A percentile compares a stretch with the other conserved stretches of the same genome.
phyloP scores from a whole-genome alignment of 148 eudicot genomes.

The Heliosperma pusillum region DNA sequence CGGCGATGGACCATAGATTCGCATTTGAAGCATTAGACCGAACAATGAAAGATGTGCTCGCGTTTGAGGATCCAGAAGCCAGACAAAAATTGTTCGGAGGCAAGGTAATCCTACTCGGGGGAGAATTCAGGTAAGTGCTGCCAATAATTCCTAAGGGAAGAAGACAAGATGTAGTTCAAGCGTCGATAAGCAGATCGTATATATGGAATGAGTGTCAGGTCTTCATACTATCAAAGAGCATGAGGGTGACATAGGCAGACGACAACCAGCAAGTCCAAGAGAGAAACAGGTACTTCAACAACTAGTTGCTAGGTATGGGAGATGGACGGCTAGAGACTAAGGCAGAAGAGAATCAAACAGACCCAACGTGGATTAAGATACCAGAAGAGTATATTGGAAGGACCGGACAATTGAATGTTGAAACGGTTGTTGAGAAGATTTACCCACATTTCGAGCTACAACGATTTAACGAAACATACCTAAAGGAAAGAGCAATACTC shows the following conservation, averaged over 20 bases:
- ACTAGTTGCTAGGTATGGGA: constrained; percentile 15
- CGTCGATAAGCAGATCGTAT: background rate
- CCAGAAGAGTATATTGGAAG: background rate
- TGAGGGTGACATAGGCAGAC: background rate
- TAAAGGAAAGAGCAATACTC: background rate
- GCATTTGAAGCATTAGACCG: constrained; percentile 19
- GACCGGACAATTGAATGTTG: background rate
- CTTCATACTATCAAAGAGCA: background rate
- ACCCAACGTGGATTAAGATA: constrained; percentile 8
- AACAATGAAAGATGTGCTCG: constrained; percentile 10
- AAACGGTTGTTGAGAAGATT: background rate
- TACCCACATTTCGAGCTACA: background rate
- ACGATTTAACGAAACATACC: background rate
- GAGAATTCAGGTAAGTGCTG: constrained; percentile 14
- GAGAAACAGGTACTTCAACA: background rate
- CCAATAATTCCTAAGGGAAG: constrained; percentile 11
- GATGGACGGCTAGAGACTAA: constrained; percentile 6
- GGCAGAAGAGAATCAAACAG: background rate
- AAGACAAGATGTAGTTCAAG: background rate
- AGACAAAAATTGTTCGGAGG: background rate
- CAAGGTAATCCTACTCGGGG: constrained; percentile 10
- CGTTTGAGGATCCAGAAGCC: background rate
- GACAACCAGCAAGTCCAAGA: background rate
- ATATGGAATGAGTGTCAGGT: constrained; percentile 6
- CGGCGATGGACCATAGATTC: constrained; percentile 14